These are phyloP conservation scores for Scheffersomyces coipomensis DNA, from an alignment of 805 yeast genomes.

Conservation along the genomic window DNA sequence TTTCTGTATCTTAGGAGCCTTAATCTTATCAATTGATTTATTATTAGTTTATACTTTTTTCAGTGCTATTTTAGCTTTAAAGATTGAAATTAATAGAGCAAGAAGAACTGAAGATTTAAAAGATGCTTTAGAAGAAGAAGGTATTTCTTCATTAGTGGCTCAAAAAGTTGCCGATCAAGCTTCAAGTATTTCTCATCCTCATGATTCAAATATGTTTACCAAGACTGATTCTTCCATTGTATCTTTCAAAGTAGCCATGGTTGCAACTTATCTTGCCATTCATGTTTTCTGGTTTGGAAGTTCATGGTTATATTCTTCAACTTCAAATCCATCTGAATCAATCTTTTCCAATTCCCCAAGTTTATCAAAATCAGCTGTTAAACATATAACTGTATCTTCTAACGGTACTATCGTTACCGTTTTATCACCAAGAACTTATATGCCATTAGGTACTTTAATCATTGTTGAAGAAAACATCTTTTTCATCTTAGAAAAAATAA, in stretches of 20 bases:
- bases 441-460: conserved; percentile 54
- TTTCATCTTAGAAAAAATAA: conserved; percentile 51
- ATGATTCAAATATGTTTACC: conserved; percentile 21
- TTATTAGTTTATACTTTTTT: conserved; percentile 76
- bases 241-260: conserved; percentile 58
- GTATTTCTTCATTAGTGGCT: conserved; percentile 74
- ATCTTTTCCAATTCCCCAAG: conserved; percentile 13
- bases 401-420: conserved; percentile 58
- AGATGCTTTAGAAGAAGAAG: conserved; percentile 88
- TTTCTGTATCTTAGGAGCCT: conserved; percentile 73
- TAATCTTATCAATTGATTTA: conserved; percentile 70
- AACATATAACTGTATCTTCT: conserved; percentile 43
- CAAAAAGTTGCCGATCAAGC: conserved; percentile 56
- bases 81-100: conserved; percentile 83
- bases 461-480: conserved; percentile 62
- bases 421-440: conserved; percentile 54
- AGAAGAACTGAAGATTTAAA: conserved; percentile 77
- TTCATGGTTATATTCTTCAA: conserved; percentile 55
- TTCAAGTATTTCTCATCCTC: conserved; percentile 34
- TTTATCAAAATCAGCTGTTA: conserved; percentile 41
- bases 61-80: conserved; percentile 79
- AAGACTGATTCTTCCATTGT: conserved; percentile 35
- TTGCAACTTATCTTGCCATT: conserved; percentile 57
- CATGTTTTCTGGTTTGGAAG: conserved; percentile 70
- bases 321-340: conserved; percentile 5